Base-by-base conservation (phyloP, 2,329 filamentous ascomycete genomes). In the Nemania abortiva region DNA sequence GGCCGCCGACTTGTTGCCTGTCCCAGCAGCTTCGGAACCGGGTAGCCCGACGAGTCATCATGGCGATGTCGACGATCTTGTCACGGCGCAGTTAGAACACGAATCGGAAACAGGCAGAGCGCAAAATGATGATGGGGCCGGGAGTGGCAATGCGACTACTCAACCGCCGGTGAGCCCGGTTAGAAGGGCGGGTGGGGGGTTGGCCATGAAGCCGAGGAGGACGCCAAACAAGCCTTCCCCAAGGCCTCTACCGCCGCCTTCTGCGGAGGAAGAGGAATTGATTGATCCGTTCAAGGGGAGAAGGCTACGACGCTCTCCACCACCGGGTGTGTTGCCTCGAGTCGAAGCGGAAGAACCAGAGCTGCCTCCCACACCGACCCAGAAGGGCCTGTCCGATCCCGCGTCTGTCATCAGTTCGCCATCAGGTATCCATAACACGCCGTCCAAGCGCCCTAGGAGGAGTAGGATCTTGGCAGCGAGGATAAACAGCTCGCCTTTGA, bases 371-470 rank as follows among this genome's bases (percentile, higher is more conserved):
- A 87, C 87, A 0, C 85, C 86, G 0, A 82, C 83, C 34, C 82
- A 85, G 56, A 81, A 80, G 45, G 84, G 83, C 3, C 78, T 85
- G 13, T 79, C 81, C 1, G 88, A 90, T 66, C 83, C 85, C 11
- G 68, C 75, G 0, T 81, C 87, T 1, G 82, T 88, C 31, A 86
- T 84, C 52, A 86, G 86, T 2, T 87, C 87, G 7, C 87, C 88
- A 0, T 77, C 81, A 22, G 89, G 89, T 0, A 90, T 91, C 31
- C 88, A 90, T 68, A 85, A 85, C 59, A 89, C 87, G 15, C 87
- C 88, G 0, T 87, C 86, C 24, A 86, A 83, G 67, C 80, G 81
- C 37, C 81, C 82, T 2, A 83, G 82, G 73, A 82, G 84, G 73
- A 82, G 80, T 67, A 82, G 77, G 63, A 77, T 76, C 1, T 76